Evolutionary conservation across 305 asterid genomes (phyloP), one percentile per base, ranked within the genome.

Genomic region (Vinca major): DNA sequence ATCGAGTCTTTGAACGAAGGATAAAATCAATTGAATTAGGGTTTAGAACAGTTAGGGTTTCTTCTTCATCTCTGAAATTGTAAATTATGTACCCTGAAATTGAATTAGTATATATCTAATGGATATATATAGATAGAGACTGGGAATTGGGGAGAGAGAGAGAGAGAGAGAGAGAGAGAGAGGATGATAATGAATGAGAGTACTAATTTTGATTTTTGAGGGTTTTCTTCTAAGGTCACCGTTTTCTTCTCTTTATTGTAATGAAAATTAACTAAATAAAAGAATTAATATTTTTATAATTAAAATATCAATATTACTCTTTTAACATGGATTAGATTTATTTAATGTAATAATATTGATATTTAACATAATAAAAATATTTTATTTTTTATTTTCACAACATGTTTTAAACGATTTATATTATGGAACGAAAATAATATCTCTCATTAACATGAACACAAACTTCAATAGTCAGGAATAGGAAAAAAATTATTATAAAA

Each of bases 11-110:
- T 4, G 45, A 69, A 65, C 71, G 67, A 67, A 67, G 56, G 45
- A n/a, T 26, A 26, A 13, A 67, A 61, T 62, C 21, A 40, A 44
- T 71, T 70, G 40, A 70, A 48, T 69, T 47, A 65, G 69, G 69
- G 69, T 65, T 65, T 65, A 48, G 10, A 10, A 7, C 13, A 49
- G 14, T 14, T 65, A 21, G 56, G 69, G 69, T 21, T 65, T 65
- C 57, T 49, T 48, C 56, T 14, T 36, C 55, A 65, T 47, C 13
- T 21, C 47, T 4, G 4, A 65, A 21, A 13, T n/a, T 33, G 3
- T 3, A 33, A 65, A 65, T 5, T 12, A 33, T 65, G 26, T 16
- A 36, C 58, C 49, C 49, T 10, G 3, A 48, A 48, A 0, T 41
- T 4, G 45, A 41, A 4, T 41, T 41, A 41, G 3, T 6, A n/a